Evolutionary conservation across 2,329 filamentous ascomycete species (phyloP).

Genomic region (Fusarium compactum): DNA sequence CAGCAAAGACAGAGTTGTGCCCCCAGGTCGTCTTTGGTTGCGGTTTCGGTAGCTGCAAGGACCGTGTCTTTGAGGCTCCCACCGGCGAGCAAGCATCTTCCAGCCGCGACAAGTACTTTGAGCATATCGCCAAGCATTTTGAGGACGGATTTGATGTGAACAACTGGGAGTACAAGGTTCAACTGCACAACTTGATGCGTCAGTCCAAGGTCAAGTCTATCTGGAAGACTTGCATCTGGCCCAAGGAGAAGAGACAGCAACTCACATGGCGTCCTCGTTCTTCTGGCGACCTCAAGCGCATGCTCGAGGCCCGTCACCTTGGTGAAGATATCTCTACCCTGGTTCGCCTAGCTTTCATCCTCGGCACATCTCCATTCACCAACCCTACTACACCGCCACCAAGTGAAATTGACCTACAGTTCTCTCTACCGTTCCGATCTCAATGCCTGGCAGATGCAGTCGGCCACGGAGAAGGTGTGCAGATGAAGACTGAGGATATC

Average conservation of each 20-base stretch:
- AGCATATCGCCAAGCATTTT: slow-evolving; percentile 61
- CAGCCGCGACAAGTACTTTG: slow-evolving; percentile 59
- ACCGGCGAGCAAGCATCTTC: slow-evolving; percentile 52
- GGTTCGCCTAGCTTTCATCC: slow-evolving; percentile 59
- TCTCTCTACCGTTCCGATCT: slow-evolving; percentile 54
- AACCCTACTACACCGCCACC: slow-evolving; percentile 53
- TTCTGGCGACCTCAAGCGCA: slow-evolving; percentile 58
- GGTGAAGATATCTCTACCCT: slow-evolving; percentile 56
- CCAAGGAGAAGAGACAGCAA: slow-evolving; percentile 57
- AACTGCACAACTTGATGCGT: slow-evolving; percentile 60
- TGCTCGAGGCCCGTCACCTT: slow-evolving; percentile 59
- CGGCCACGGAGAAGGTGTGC: slow-evolving; percentile 43
- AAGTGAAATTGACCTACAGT: slow-evolving; percentile 55
- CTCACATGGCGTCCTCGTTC: slow-evolving; percentile 57
- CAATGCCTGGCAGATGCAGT: slow-evolving; percentile 53
- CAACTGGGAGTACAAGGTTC: slow-evolving; percentile 59
- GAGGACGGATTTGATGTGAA: slow-evolving; percentile 58
- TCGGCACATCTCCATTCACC: slow-evolving; percentile 57
- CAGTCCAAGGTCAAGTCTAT: slow-evolving; percentile 58
- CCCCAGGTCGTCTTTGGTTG: slow-evolving; percentile 60
- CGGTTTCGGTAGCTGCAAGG: slow-evolving; percentile 58
- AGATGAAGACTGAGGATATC: slow-evolving; percentile 46
- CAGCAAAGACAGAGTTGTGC: slow-evolving; percentile 57
- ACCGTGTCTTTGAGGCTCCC: slow-evolving; percentile 57
- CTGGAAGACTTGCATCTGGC: slow-evolving; percentile 61